Evolutionary conservation across 306 rosid species (phyloP).

Genomic region (Dalbergia cultrata): DNA sequence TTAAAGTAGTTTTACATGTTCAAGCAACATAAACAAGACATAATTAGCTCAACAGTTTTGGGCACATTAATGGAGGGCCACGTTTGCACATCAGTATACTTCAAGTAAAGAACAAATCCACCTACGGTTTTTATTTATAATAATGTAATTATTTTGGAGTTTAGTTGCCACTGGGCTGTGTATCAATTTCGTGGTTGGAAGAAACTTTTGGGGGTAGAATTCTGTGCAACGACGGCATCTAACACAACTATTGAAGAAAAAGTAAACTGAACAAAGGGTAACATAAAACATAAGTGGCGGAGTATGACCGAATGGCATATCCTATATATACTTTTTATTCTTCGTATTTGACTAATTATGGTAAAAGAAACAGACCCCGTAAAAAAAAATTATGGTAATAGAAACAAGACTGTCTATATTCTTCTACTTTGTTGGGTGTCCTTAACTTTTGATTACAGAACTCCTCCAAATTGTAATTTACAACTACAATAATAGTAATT

Average conservation of each 20-base stretch:
- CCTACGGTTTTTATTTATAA: neutral
- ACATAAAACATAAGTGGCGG: constrained; percentile 34
- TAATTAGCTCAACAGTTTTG: constrained; percentile 31
- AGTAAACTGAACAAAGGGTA: constrained; percentile 2
- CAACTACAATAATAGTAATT: neutral
- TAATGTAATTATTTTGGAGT: neutral
- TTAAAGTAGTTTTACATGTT: constrained; percentile 47
- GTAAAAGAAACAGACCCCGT: neutral
- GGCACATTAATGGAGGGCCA: constrained; percentile 35
- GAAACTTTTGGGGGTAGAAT: neutral
- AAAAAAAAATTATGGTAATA: neutral
- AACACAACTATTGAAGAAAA: constrained; percentile 22
- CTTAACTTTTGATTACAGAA: neutral
- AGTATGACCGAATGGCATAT: constrained; percentile 25
- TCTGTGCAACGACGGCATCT: constrained; percentile 3
- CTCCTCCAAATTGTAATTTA: neutral
- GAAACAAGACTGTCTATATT: neutral
- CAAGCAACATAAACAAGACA: constrained; percentile 56
- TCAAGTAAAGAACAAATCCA: neutral
- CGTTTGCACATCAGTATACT: neutral
- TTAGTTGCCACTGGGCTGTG: neutral
- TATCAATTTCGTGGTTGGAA: neutral
- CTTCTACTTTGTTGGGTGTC: neutral
- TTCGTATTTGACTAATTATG: constrained; percentile 17
- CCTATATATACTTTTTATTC: neutral